phyloP scores from a whole-genome alignment of 75 land plant genomes.

The Sequoiadendron giganteum region DNA sequence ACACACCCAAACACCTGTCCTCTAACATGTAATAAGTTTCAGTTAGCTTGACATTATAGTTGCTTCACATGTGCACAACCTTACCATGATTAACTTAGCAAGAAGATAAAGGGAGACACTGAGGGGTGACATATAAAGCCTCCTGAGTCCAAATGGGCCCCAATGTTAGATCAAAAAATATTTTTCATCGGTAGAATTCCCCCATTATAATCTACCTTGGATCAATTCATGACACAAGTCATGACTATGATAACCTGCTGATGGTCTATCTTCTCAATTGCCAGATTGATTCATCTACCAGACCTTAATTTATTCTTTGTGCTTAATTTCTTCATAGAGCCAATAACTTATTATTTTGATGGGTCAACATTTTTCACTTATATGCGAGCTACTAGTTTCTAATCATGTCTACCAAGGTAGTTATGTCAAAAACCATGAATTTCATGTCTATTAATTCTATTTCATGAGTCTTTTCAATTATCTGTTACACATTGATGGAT shows the following conservation, averaged over 20 bases:
- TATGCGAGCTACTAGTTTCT: too few relatives aligned
- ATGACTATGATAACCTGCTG: not conserved
- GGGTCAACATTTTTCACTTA: not conserved
- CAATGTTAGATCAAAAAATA: not conserved
- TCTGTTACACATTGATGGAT: too few relatives aligned
- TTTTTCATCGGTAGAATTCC: not conserved
- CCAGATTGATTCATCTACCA: not conserved
- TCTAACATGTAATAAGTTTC: too few relatives aligned
- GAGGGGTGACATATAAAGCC: not conserved
- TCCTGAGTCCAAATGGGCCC: not conserved
- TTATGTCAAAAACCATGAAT: too few relatives aligned
- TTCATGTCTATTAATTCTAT: too few relatives aligned
- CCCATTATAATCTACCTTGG: not conserved
- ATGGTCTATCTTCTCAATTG: not conserved
- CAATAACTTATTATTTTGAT: not conserved
- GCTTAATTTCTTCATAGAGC: not conserved
- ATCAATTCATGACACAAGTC: too few relatives aligned
- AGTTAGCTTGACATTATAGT: too few relatives aligned
- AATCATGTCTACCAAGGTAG: too few relatives aligned
- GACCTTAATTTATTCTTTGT: not conserved
- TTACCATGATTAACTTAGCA: too few relatives aligned
- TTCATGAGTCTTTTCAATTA: too few relatives aligned
- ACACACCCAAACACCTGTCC: too few relatives aligned
- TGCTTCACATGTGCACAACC: too few relatives aligned
- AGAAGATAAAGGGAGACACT: not conserved